Base-by-base conservation (phyloP, 1,284 basidiomycete species). In the Phlebopus sp. region DNA sequence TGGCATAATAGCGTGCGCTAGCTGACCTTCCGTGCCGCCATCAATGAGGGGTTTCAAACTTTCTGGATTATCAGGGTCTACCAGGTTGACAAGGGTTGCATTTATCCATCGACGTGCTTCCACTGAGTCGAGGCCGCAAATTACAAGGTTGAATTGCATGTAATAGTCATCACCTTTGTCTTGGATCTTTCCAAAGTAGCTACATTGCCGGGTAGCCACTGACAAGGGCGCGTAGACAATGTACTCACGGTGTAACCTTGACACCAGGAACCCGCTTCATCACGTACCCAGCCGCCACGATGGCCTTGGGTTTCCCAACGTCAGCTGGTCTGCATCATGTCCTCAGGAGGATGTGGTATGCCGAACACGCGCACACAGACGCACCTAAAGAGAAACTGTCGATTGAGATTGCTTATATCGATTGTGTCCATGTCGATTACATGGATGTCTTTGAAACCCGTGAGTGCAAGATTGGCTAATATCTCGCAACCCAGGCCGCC, bases 391-490 rank as follows among this genome's bases (percentile, higher is more conserved):
- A 99, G 75, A 68, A 99, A 99, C 69, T 99, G 97, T 38, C 97
- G 82, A 70, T 99, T 99, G 57, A 99, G 77, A 64, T 99, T 99
- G 61, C 93, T 97, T 60, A 99, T 92, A 69, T 99, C 97, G 67
- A 99, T 99, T 4, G 96, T 98, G 74, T 99, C 97, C 96, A 99
- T 99, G 75, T 99, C 97, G 65, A 99, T 99, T 57, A 99, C 94
- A 74, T 99, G 92, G 54, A 99, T 97, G 63, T 99, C 89, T 65
- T 88, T 90, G 81, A 99, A 99, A 17, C 97, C 97, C 44, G 91
- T 87, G 55, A 97, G 71, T 19, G 94, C 93, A 42, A 97, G 80
- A 69, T 97, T 95, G 54, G 92, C 89, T 31, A 97, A 77, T 59
- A 97, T 96, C 75, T 97, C 93, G 71, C 94, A 97, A 25, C 94